Base-by-base conservation (phyloP, 345 rosid genomes). In the Rhodomyrtus tomentosa region DNA sequence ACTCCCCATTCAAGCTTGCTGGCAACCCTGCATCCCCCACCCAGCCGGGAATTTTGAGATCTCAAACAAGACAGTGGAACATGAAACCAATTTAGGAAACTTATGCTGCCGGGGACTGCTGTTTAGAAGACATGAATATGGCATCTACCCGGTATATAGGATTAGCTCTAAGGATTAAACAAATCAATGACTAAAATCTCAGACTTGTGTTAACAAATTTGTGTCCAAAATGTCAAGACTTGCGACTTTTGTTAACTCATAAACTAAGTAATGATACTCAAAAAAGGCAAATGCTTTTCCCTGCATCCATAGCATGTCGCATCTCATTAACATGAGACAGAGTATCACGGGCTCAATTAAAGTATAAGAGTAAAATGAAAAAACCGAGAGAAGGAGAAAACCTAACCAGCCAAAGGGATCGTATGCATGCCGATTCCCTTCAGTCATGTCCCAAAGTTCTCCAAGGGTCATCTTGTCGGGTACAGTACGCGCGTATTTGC, bases 361-460 rank as follows among this genome's bases (percentile, higher is more conserved):
- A 1, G 36, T 15, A 40, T 68, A 45, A 40, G 24, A 36, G 2
- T 38, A 36, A 32, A 10, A 29, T 7, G 42, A 24, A 32, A 81
- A 10, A 13, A 13, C 20, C 5, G 7, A 36, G 36, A 42, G 32
- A 45, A 42, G 50, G 10, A 9, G 38, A 18, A 21, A 50, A 72
- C 38, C 87, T 74, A 22, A 93, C 97, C 96, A 90, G 87, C 99
- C 97, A 5, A 94, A 90, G 45, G 93, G 29, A 89, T 95, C 98
- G 6, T 74, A 92, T 5, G 95, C 88, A 24, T 84, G 50, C 3
- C 95, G 90, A 52, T 93, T 90, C 79, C 94, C 98, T 84, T 96
- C 89, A 0, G 98, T 96, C 98, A 95, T 87, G 53, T 92, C 74
- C 99, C 99, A 95, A 10, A 96, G 48, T 89, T 96, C 98, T 83